Evolutionary conservation across 2,329 filamentous ascomycete species (phyloP).

Genomic region (Aspergillus quadricinctus): DNA sequence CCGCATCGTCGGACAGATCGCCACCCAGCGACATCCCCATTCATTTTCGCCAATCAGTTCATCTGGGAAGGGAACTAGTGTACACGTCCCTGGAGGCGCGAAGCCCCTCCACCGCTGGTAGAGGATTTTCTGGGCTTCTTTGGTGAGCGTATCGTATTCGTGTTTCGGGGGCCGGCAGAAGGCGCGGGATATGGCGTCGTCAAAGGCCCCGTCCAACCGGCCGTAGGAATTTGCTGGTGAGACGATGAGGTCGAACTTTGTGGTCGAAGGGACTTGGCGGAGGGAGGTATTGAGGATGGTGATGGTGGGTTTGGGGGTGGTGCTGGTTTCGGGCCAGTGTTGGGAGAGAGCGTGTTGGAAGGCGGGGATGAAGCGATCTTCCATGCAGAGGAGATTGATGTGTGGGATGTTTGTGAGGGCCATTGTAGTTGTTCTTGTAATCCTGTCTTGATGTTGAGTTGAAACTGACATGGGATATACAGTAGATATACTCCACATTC

Average conservation of each 20-base stretch:
- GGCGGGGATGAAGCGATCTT: conserved; percentile 35
- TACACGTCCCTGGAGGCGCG: conserved; percentile 49
- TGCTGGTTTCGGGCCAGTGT: conserved; percentile 27
- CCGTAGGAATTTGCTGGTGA: conserved; percentile 55
- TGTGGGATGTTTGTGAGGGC: conserved; percentile 31
- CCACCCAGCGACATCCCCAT: conserved; percentile 44
- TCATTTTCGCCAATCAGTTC: conserved; percentile 35
- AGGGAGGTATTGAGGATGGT: conserved; percentile 36
- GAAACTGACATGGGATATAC: background rate
- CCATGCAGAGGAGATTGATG: conserved; percentile 43
- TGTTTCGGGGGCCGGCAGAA: conserved; percentile 39
- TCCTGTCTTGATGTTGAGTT: background rate
- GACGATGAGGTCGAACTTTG: conserved; percentile 48
- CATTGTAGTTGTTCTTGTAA: conserved; percentile 11
- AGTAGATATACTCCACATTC: background rate
- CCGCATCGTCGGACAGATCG: conserved; percentile 53
- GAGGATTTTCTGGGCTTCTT: conserved; percentile 41
- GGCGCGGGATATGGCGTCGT: conserved; percentile 50
- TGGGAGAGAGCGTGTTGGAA: conserved; percentile 35
- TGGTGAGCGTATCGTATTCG: conserved; percentile 47
- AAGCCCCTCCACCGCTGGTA: conserved; percentile 49
- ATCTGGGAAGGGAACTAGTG: conserved; percentile 43
- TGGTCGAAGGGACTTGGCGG: conserved; percentile 28
- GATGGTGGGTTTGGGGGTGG: conserved; percentile 35
- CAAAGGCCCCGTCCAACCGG: conserved; percentile 52